A percentile compares a stretch with the other conserved stretches of the same genome.
These are phyloP conservation scores for Coemansia sp. DNA, from an alignment of 192 early-diverging fungal species.

Conservation along the genomic window DNA sequence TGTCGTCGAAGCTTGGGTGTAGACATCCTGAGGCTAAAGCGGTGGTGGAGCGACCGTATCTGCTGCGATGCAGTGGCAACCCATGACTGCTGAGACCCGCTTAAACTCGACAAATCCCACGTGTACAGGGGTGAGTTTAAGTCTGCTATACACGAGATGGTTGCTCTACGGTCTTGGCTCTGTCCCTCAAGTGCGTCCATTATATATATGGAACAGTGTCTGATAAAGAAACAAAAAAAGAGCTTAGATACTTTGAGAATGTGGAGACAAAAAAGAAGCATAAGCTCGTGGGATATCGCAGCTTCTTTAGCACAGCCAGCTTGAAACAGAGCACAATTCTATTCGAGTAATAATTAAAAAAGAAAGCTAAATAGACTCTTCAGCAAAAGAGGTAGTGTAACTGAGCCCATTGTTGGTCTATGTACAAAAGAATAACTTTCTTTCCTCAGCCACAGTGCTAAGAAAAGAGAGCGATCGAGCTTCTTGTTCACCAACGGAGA, in stretches of 20 bases:
- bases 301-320: neutral
- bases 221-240: neutral
- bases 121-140: constrained; percentile 7
- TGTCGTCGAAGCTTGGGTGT: constrained; percentile 2
- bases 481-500: neutral
- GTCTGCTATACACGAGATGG: constrained; percentile 24
- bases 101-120: constrained; percentile 4
- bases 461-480: neutral
- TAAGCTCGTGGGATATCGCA: neutral
- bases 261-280: neutral
- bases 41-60: constrained; percentile 16
- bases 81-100: constrained; percentile 21
- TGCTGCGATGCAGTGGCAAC: constrained; percentile 17
- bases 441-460: neutral
- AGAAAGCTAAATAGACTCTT: too few relatives aligned
- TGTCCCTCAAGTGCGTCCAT: too few relatives aligned
- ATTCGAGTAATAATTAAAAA: too few relatives aligned
- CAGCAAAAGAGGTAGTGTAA: constrained; percentile 13
- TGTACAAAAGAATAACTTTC: neutral
- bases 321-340: too few relatives aligned
- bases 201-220: neutral
- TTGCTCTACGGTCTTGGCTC: constrained; percentile 15
- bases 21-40: constrained; percentile 21
- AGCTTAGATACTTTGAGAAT: neutral
- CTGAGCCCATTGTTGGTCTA: constrained; percentile 11